These are phyloP conservation scores for Jamesozyma jinghongensis DNA, from an alignment of 805 yeast genomes.

Conservation along the genomic window DNA sequence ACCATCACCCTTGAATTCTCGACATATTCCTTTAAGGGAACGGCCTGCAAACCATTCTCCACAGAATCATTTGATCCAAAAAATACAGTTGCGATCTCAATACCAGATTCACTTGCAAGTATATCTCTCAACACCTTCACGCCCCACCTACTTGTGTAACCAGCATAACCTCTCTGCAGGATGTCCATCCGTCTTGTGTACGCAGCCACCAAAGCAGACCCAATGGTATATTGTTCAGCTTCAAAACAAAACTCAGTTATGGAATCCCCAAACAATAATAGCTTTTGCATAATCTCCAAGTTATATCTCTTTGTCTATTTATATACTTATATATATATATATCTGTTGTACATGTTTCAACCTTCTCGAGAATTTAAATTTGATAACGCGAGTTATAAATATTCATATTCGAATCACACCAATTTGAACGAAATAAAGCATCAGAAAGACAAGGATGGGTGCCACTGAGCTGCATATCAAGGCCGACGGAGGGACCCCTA, in stretches of 20 bases:
- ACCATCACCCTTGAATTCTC: slow-evolving; percentile 41
- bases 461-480: not conserved
- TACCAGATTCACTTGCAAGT: slow-evolving; percentile 40
- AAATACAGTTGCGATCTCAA: slow-evolving; percentile 46
- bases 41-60: slow-evolving; percentile 37
- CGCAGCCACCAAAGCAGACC: slow-evolving; percentile 40
- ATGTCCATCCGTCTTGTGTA: slow-evolving; percentile 60
- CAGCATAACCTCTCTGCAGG: slow-evolving; percentile 65
- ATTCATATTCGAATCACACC: too few species aligned
- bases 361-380: too few species aligned
- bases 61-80: slow-evolving; percentile 78
- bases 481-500: slow-evolving; percentile 13
- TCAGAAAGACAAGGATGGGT: too few species aligned
- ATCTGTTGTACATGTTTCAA: too few species aligned
- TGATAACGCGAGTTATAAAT: too few species aligned
- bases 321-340: too few species aligned
- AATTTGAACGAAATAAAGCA: too few species aligned
- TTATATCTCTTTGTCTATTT: too few species aligned
- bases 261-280: slow-evolving; percentile 22
- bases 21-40: slow-evolving; percentile 41
- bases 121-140: slow-evolving; percentile 41
- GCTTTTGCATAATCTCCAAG: slow-evolving; percentile 28
- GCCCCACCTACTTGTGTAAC: slow-evolving; percentile 64
- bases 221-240: slow-evolving; percentile 39
- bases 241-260: slow-evolving; percentile 38